phyloP scores from a whole-genome alignment of 495 filamentous ascomycete species.

The Ascodesmis nigricans region DNA sequence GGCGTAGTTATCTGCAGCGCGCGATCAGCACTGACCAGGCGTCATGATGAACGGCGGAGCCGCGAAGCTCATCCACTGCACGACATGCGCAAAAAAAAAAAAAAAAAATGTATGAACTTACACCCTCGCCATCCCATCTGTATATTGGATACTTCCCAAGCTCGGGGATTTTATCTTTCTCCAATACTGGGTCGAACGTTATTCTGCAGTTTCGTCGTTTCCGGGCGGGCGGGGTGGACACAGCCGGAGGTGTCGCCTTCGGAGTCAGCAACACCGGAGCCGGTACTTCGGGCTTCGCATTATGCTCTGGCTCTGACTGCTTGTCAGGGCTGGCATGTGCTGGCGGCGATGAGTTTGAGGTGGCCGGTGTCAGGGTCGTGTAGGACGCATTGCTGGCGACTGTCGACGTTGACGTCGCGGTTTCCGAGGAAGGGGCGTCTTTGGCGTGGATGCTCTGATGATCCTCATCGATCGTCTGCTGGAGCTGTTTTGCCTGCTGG shows the following conservation, averaged over 20 bases:
- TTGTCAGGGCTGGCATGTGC: conserved; percentile 11
- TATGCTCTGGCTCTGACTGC: not conserved
- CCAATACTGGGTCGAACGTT: conserved; percentile 20
- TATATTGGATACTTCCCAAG: conserved; percentile 24
- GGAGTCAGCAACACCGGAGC: conserved; percentile 18
- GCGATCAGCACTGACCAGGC: conserved; percentile 7
- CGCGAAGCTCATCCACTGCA: conserved; percentile 7
- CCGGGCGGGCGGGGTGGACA: conserved; percentile 6
- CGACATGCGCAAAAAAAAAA: too few relatives aligned
- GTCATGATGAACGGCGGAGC: conserved; percentile 1
- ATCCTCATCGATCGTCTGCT: too few relatives aligned
- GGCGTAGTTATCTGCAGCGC: conserved; percentile 14
- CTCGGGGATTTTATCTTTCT: conserved; percentile 26
- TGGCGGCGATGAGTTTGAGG: conserved; percentile 14
- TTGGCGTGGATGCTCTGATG: too few relatives aligned
- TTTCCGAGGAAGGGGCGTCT: too few relatives aligned
- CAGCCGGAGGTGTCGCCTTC: conserved; percentile 20
- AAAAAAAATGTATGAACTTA: conserved; percentile 18
- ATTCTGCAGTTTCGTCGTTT: conserved; percentile 14
- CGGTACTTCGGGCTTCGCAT: conserved; percentile 10
- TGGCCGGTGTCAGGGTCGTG: conserved; percentile 9
- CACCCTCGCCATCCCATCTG: conserved; percentile 21
- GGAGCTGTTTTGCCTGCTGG: too few relatives aligned
- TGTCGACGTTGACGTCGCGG: too few relatives aligned
- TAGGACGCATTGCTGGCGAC: conserved; percentile 7